Evolutionary conservation across 768 basidiomycete genomes (phyloP), one percentile per base, ranked within the genome.

Genomic region (Leccinellum luteum): DNA sequence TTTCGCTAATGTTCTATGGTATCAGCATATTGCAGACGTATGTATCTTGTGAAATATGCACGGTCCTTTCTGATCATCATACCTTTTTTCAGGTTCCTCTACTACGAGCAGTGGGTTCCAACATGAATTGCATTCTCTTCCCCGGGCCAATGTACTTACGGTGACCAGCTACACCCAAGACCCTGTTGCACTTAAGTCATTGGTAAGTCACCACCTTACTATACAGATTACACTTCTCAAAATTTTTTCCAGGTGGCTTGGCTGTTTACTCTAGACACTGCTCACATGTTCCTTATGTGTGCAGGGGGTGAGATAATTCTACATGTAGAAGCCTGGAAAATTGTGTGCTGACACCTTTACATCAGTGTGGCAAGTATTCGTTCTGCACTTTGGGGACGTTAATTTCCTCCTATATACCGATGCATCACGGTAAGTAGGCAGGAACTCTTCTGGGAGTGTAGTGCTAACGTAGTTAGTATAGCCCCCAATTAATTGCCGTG

Each of bases 21-120:
- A 21, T 67, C 55, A 67, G 66, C 51, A 60, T 67, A 63, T 47
- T 65, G 19, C 66, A 68, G 55, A 66, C 63, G 66, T 68, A 47
- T 27, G 66, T 55, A 19, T n/a, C n/a, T 43, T 17, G 10, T 43
- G 41, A 43, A 19, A 43, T 6, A 5, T 43, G 41, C n/a, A 28
- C 23, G 4, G 14, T 23, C 7, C 19, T 48, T 5, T 52, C 51
- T 35, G 19, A 15, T 21, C 50, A n/a, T 19, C 44, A 28, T 38
- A 30, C n/a, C 12, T 35, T 21, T n/a, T 38, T 14, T 17, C 9
- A 67, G 67, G 14, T 66, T 69, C 44, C 56, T 69, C 23, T 67
- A 69, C 58, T 67, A 69, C 23, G 67, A 66, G 25, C 59, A 35
- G 62, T 67, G 27, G 38, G 67, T 69, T 30, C 19, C 27, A 48